A percentile compares a stretch with the other conserved stretches of the same genome.
Conservation (phyloP, 331 rosid species). For the Erythrophleum ivorense region DNA sequence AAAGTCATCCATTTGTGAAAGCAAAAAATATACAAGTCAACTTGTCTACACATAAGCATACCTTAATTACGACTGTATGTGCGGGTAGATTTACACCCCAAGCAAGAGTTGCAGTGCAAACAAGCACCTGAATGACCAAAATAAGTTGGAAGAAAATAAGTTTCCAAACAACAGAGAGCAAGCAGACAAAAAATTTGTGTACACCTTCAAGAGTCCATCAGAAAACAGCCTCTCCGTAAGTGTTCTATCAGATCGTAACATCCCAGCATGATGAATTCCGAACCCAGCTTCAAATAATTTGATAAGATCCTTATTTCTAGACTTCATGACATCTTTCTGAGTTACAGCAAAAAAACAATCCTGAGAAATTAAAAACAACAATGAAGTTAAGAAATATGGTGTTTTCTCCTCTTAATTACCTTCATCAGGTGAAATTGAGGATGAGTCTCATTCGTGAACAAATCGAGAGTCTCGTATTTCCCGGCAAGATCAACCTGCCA, state of each 20-base stretch:
- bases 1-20: conserved; percentile 13
- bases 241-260: conserved; percentile 94
- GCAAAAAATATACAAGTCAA: conserved; percentile 2
- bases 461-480: conserved; percentile 61
- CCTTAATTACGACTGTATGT: conserved; percentile 98
- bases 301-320: conserved; percentile 88
- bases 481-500: conserved; percentile 81
- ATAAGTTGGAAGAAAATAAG: conserved; percentile 39
- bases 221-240: conserved; percentile 90
- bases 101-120: conserved; percentile 93
- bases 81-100: conserved; percentile 99
- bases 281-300: conserved; percentile 78
- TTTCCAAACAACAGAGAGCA: conserved; percentile 19
- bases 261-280: conserved; percentile 97
- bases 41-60: conserved; percentile 49
- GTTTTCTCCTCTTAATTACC: conserved; percentile 58
- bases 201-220: conserved; percentile 86
- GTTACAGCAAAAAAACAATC: conserved; percentile 35
- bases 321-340: conserved; percentile 83
- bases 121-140: conserved; percentile 91
- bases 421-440: conserved; percentile 63
- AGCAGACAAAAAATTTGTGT: too few relatives aligned
- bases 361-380: conserved; percentile 23
- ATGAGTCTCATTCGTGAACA: conserved; percentile 65
- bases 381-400: too few relatives aligned